Percentiles rank a stretch among this genome's conserved stretches.
These are phyloP conservation scores for Pleurotus tuoliensis DNA, from an alignment of 768 basidiomycete genomes.

Conservation along the genomic window DNA sequence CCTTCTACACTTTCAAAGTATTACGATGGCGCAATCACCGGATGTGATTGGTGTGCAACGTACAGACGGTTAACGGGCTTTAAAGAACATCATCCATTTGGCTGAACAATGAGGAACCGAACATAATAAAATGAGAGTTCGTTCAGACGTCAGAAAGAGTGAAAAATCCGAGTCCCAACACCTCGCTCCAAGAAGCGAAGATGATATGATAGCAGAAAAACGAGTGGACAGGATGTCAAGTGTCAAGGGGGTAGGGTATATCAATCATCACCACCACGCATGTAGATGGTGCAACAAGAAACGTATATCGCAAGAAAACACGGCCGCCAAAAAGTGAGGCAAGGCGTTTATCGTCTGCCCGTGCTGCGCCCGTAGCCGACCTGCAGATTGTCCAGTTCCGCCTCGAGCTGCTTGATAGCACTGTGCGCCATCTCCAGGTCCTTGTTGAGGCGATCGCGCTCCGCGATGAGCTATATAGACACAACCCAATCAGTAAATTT, in stretches of 20 bases:
- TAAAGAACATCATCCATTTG: not conserved
- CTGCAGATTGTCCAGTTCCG: conserved; percentile 86
- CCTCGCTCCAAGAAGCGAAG: not conserved
- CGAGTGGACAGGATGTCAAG: conserved; percentile 1
- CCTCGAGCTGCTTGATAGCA: conserved; percentile 87
- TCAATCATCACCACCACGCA: not conserved
- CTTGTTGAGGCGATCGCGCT: conserved; percentile 98
- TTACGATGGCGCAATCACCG: not conserved
- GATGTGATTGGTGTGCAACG: conserved; percentile 5
- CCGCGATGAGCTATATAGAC: conserved; percentile 82
- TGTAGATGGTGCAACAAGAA: not conserved
- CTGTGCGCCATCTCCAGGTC: conserved; percentile 92
- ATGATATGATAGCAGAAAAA: not conserved
- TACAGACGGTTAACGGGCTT: conserved; percentile 1
- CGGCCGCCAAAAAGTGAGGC: too few species aligned
- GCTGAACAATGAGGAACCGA: not conserved
- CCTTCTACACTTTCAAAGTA: too few species aligned
- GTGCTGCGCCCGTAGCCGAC: conserved; percentile 77
- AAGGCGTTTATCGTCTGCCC: conserved; percentile 49
- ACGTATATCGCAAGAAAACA: not conserved
- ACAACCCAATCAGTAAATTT: conserved; percentile 7
- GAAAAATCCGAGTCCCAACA: not conserved
- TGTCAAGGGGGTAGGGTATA: not conserved
- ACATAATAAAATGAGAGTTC: conserved; percentile 3
- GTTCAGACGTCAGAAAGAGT: not conserved